Conservation (phyloP, 305 asterid genomes). For the Fraxinus nigra region DNA sequence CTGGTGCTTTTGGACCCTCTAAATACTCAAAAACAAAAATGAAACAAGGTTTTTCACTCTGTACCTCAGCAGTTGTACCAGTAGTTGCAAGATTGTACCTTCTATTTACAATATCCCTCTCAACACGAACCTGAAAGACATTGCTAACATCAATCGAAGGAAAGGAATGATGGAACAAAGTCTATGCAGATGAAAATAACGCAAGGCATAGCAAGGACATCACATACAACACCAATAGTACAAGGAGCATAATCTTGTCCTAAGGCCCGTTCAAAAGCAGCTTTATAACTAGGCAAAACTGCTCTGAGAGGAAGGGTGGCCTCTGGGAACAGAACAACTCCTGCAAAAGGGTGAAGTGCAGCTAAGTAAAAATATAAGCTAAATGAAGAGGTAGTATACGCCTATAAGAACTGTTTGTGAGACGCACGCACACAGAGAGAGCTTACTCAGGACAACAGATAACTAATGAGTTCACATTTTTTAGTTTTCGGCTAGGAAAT, state of each 20-base stretch:
- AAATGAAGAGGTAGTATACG: not conserved
- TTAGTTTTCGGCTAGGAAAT: not conserved
- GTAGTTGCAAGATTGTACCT: constrained; percentile 57
- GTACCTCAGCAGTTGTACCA: constrained; percentile 95
- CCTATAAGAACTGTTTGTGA: not conserved
- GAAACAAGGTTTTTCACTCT: constrained; percentile 3
- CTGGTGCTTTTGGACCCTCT: not conserved
- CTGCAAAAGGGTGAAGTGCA: constrained; percentile 33
- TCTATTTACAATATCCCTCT: constrained; percentile 49
- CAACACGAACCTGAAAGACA: constrained; percentile 64
- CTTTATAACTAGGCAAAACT: constrained; percentile 54
- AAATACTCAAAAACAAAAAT: constrained; percentile 5
- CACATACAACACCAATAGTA: constrained; percentile 83
- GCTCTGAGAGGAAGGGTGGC: constrained; percentile 93
- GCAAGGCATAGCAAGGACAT: constrained; percentile 10
- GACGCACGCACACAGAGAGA: constrained; percentile 4
- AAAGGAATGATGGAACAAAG: constrained; percentile 1
- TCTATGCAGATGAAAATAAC: constrained; percentile 11
- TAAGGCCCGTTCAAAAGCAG: constrained; percentile 78
- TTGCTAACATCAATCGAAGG: constrained; percentile 17
- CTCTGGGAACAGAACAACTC: constrained; percentile 86
- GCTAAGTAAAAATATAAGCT: constrained; percentile 14
- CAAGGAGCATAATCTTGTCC: constrained; percentile 69
- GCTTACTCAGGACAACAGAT: constrained; percentile 12
- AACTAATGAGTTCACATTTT: constrained; percentile 1